Conservation (phyloP, 2,329 filamentous ascomycete species). For the Neonectria neomacrospora region DNA sequence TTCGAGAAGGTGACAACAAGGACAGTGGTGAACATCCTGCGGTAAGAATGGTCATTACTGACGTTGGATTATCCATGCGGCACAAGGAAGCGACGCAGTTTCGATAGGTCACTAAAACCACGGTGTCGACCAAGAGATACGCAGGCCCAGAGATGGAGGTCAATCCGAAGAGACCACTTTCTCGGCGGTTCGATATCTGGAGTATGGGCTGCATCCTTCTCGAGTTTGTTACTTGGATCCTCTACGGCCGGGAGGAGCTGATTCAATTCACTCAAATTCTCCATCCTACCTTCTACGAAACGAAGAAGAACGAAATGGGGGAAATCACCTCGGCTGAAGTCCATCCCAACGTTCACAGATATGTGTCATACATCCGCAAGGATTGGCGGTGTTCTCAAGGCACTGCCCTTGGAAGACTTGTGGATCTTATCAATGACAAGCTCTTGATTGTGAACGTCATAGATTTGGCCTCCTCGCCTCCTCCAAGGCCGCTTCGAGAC, state of each 20-base stretch:
- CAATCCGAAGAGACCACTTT: slow-evolving; percentile 8
- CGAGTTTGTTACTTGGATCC: slow-evolving; percentile 43
- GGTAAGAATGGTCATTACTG: slow-evolving; percentile 19
- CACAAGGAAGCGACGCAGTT: slow-evolving; percentile 6
- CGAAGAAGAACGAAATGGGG: background rate
- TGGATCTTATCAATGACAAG: slow-evolving; percentile 14
- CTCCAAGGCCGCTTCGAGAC: background rate
- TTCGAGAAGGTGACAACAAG: background rate
- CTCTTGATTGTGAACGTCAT: background rate
- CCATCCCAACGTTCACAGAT: slow-evolving; percentile 3
- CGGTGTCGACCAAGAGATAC: slow-evolving; percentile 2
- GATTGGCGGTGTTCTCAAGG: slow-evolving; percentile 14
- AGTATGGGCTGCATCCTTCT: slow-evolving; percentile 44
- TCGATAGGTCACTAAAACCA: background rate
- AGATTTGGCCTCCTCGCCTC: background rate
- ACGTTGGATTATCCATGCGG: slow-evolving; percentile 12
- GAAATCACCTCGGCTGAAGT: background rate
- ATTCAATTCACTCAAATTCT: background rate
- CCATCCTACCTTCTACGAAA: slow-evolving; percentile 1
- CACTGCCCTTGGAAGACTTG: slow-evolving; percentile 4
- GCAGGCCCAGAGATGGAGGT: slow-evolving; percentile 14
- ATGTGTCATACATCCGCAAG: slow-evolving; percentile 13
- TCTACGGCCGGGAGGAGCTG: slow-evolving; percentile 17
- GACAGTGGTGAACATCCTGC: background rate
- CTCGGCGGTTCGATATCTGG: slow-evolving; percentile 44